Base-by-base conservation (phyloP, 768 basidiomycete species). In the Kwoniella shandongensis region DNA sequence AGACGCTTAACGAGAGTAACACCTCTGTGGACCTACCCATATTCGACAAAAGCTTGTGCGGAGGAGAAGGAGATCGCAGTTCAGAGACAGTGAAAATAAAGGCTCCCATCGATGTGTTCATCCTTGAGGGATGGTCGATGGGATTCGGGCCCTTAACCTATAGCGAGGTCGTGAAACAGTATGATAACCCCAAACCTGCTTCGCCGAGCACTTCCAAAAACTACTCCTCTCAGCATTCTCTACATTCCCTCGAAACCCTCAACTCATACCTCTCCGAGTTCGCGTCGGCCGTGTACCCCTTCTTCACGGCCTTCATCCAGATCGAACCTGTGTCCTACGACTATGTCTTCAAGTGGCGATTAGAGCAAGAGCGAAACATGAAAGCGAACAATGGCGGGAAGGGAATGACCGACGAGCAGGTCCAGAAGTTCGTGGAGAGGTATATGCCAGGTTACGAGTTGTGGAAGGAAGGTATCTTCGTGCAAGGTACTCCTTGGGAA, bases 401-500 rank as follows among this genome's bases (percentile, higher is more conserved):
- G 29, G 93, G 94, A 2, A 97, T 98, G 94, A 81, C 86, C 0
- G 91, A 94, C 68, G 84, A 82, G 6, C 77, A 94, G 80, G 84
- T 86, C 63, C 85, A 85, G 65, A 72, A 26, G 35, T 94, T 94
- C 72, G 85, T 93, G 8, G 88, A 91, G 76, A 85, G 93, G 7
- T 97, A 96, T 76, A 91, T 97, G 65, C 93, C 93, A 0, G 91
- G 89, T 1, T 97, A 96, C 70, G 85, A 94, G 58, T 87, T 94
- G 72, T 97, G 89, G 72, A 84, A 82, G 3, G 83, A 84, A 20
- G 83, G 86, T 11, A 78, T 88, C n/a, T 52, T 54, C 48, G 56
- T 50, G 8, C 56, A 38, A 12, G 51, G 44, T 0, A 56, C 51
- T 18, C 47, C 58, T 1, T 69, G 67, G 67, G 41, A 36, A 35